phyloP scores from a whole-genome alignment of 495 filamentous ascomycete species.

The Staphylotrichum longicolle region DNA sequence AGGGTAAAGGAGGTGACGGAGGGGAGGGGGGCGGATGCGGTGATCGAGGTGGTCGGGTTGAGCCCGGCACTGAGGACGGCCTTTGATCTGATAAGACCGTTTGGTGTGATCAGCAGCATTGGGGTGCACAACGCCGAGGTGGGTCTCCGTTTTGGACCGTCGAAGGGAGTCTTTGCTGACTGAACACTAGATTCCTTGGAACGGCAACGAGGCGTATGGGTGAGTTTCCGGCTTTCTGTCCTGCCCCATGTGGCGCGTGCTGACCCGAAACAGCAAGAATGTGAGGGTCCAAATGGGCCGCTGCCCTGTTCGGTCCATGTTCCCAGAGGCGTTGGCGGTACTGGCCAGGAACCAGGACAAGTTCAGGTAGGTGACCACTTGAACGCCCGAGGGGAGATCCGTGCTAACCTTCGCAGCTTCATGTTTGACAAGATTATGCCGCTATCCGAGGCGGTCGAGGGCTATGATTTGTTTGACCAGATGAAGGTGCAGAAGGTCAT shows the following conservation, averaged over 20 bases:
- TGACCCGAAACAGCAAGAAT: conserved; percentile 61
- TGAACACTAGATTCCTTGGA: conserved; percentile 70
- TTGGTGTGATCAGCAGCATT: conserved; percentile 81
- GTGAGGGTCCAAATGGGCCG: conserved; percentile 88
- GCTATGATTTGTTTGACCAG: conserved; percentile 86
- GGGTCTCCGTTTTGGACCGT: conserved; percentile 11
- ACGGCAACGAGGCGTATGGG: conserved; percentile 76
- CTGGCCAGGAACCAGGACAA: conserved; percentile 79
- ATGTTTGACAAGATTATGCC: conserved; percentile 95
- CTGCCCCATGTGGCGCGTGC: neutral
- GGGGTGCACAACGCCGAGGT: conserved; percentile 92
- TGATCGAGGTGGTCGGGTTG: conserved; percentile 88
- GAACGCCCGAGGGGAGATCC: neutral
- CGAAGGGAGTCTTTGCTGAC: neutral
- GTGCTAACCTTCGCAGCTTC: conserved; percentile 57
- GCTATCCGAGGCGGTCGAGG: conserved; percentile 76
- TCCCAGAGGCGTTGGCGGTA: conserved; percentile 71
- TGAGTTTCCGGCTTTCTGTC: conserved; percentile 24
- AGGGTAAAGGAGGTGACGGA: conserved; percentile 75
- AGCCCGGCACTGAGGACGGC: conserved; percentile 78
- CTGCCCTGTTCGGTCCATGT: conserved; percentile 86
- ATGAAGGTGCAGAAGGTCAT: conserved; percentile 91
- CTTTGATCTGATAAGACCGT: conserved; percentile 84
- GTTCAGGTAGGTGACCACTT: conserved; percentile 59
- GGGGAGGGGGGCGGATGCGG: conserved; percentile 83